Evolutionary conservation across 2,329 filamentous ascomycete species (phyloP), one percentile per base, ranked within the genome.

Genomic region (Lachnellula arida): DNA sequence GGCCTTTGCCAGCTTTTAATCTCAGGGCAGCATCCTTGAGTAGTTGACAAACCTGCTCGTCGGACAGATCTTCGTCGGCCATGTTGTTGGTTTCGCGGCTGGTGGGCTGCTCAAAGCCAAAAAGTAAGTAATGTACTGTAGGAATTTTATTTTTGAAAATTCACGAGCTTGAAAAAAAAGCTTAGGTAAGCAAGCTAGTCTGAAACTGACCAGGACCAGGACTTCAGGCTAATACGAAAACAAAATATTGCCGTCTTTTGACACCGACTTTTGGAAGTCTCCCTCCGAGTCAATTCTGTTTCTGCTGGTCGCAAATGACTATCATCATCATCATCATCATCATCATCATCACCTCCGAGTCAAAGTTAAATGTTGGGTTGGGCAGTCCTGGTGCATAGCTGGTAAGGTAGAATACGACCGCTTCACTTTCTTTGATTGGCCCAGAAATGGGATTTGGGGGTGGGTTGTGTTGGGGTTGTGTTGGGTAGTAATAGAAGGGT

Each of bases 21-120:
- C 85, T 78, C 57, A 73, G 70, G 65, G 87, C 83, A 54, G 86
- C 86, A 71, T 86, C 78, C 53, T 77, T 76, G 51, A 89, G 77
- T 54, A 89, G 75, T 67, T 80, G 73, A 53, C 83, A 78, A 50
- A 89, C 80, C 67, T 87, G 80, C 61, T 82, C 79, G 68, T 88
- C 84, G 39, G 79, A 81, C 59, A 87, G 72, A 52, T 79, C 76
- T 51, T 77, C 74, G 43, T 67, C 67, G 15, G 62, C 61, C 64
- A 68, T 69, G 39, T 32, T 62, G 40, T 14, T 51, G 12, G 23
- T 46, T 22, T 44, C n/a, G 4, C 5, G 19, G 47, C 23, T 46
- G 28, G 8, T 28, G 28, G 8, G 28, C 28, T 28, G 8, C 28
- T 28, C 28, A 2, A 28, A 28, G 28, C 28, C 1, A 28, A 28